Percentiles rank a stretch among this genome's conserved stretches.
These are phyloP conservation scores for Rhytidhysteron rufulum DNA, from an alignment of 2,329 filamentous ascomycete species.

Conservation along the genomic window DNA sequence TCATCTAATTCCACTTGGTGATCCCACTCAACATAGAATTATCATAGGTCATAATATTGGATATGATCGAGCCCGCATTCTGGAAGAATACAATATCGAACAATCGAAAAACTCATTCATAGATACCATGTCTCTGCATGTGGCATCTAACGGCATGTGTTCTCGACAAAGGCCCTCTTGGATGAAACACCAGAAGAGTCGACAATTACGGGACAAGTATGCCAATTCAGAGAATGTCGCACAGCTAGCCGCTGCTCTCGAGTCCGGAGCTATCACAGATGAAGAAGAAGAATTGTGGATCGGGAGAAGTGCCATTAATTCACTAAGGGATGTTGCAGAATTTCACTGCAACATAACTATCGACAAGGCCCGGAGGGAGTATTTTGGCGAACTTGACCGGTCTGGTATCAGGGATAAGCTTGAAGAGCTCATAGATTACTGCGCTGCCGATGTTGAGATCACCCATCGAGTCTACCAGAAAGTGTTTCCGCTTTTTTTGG, in stretches of 20 bases:
- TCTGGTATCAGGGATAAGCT: slow-evolving; percentile 66
- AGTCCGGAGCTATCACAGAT: slow-evolving; percentile 63
- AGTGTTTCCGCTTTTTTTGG: slow-evolving; percentile 84
- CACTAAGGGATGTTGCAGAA: slow-evolving; percentile 88
- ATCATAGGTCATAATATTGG: slow-evolving; percentile 94
- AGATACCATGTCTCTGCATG: slow-evolving; percentile 97
- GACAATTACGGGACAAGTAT: slow-evolving; percentile 77
- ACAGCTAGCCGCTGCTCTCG: slow-evolving; percentile 68
- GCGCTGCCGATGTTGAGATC: slow-evolving; percentile 86
- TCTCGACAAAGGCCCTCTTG: slow-evolving; percentile 92
- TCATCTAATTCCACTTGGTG: slow-evolving; percentile 84
- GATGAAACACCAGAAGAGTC: slow-evolving; percentile 93
- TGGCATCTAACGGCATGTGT: slow-evolving; percentile 98
- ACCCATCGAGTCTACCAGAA: slow-evolving; percentile 93
- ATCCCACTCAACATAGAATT: slow-evolving; percentile 67
- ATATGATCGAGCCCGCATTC: slow-evolving; percentile 82
- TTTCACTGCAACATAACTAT: slow-evolving; percentile 91
- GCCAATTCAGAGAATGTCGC: slow-evolving; percentile 66
- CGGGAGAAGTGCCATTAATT: slow-evolving; percentile 90
- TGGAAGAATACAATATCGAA: slow-evolving; percentile 81
- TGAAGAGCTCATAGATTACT: slow-evolving; percentile 86
- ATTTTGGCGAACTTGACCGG: slow-evolving; percentile 79
- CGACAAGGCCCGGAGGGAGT: slow-evolving; percentile 82
- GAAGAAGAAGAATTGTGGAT: slow-evolving; percentile 97
- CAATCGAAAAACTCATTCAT: slow-evolving; percentile 85